These are phyloP conservation scores for Xylariaceae sp. DNA, from an alignment of 2,329 filamentous ascomycete genomes.

Conservation along the genomic window DNA sequence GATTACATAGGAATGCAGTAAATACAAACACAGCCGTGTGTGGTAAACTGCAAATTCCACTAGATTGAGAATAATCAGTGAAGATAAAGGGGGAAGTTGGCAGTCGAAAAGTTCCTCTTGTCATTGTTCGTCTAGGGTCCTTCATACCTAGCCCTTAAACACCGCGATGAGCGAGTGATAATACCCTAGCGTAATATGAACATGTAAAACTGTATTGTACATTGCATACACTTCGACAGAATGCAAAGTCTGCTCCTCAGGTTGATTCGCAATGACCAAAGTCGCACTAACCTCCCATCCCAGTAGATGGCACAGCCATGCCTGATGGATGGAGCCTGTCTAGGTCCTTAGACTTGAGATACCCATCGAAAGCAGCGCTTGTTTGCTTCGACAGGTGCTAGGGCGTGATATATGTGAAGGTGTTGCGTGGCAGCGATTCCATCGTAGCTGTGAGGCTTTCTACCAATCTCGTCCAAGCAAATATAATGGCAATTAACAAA, in stretches of 20 bases:
- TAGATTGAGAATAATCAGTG: too few species aligned
- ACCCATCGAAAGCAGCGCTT: not conserved
- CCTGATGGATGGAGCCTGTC: not conserved
- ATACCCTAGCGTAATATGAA: not conserved
- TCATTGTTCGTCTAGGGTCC: not conserved
- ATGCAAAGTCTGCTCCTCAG: constrained; percentile 9
- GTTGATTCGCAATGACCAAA: constrained; percentile 10
- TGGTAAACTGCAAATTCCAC: too few species aligned
- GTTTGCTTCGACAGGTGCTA: not conserved
- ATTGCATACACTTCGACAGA: constrained; percentile 5
- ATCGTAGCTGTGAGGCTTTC: constrained; percentile 4
- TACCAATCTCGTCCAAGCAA: constrained; percentile 7
- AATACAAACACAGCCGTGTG: too few species aligned
- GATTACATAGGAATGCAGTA: too few species aligned
- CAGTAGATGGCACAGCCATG: not conserved
- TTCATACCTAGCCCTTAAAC: not conserved
- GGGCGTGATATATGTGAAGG: not conserved
- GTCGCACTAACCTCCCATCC: not conserved
- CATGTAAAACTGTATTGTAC: constrained; percentile 4
- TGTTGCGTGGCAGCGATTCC: not conserved
- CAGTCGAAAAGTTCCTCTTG: not conserved
- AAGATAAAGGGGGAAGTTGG: too few species aligned
- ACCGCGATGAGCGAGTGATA: not conserved
- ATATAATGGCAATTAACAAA: constrained; percentile 11
- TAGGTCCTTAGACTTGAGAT: not conserved